Evolutionary conservation across 129 eudicot genomes (phyloP).

Genomic region (Flaveria linearis): DNA sequence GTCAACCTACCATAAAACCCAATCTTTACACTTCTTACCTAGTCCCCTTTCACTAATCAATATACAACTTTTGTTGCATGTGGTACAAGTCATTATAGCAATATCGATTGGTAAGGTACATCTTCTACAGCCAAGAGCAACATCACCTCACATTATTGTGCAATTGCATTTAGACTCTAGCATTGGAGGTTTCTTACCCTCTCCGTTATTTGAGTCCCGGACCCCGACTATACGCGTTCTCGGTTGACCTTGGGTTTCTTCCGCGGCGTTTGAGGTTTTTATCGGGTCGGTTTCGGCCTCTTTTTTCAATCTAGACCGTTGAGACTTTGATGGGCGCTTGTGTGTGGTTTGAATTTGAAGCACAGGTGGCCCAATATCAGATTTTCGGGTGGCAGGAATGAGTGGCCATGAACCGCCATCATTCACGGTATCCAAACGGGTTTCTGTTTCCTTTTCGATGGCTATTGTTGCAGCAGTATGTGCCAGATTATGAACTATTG

Average conservation of each 20-base stretch:
- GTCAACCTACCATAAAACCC: conserved; percentile 22
- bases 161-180: conserved; percentile 97
- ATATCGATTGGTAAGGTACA: no score
- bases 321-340: conserved; percentile 65
- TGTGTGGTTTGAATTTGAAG: conserved; percentile 38
- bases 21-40: conserved; percentile 8
- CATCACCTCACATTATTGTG: conserved; percentile 63
- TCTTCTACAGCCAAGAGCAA: background rate
- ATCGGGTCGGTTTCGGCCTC: conserved; percentile 41
- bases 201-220: conserved; percentile 42
- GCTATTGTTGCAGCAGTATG: conserved; percentile 78
- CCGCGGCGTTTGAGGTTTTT: conserved; percentile 34
- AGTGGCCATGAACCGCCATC: conserved; percentile 46
- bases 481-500: conserved; percentile 69
- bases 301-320: conserved; percentile 48
- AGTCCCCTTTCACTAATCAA: background rate
- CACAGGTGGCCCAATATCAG: conserved; percentile 44
- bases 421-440: conserved; percentile 13
- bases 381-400: conserved; percentile 51
- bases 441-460: conserved; percentile 67
- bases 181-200: conserved; percentile 66
- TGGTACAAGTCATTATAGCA: background rate
- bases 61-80: conserved; percentile 9
- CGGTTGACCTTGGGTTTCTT: conserved; percentile 33
- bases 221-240: conserved; percentile 53